Base-by-base conservation (phyloP, 495 filamentous ascomycete genomes). In the Aspergillus wentii region DNA sequence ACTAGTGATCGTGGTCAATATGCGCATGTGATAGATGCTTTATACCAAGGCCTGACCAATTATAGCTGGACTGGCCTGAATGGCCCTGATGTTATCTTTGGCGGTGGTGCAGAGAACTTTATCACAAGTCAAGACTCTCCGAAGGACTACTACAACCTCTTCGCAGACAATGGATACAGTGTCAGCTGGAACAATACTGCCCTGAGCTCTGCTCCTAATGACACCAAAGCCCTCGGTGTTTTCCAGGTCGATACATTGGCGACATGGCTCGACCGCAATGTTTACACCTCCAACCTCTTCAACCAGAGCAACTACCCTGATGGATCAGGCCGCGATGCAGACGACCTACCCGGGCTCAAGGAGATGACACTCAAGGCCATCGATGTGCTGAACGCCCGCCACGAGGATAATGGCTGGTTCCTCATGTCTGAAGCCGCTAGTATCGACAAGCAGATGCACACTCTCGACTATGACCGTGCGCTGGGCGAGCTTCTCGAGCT, bases 301-400 rank as follows among this genome's bases (percentile, higher is more conserved):
- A 68, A 64, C 48, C 68, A 78, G 38, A 71, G 65, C 39, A 83
- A 87, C 49, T 66, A 75, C 44, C 82, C 83, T 0, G 68, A 75
- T 4, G 82, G 83, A 15, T 69, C 62, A 13, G 61, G 64, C 1
- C 68, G 57, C 10, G 54, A 78, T 19, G 82, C 83, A 2, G 67
- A 68, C 5, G 82, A 88, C 41, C 70, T 83, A 6, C 83, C 83
- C 3, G 83, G 83, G 3, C 72, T 86, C 13, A 85, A 83, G 54
- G 80, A 88, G n/a, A 88, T 87, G 83, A 86, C 83, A 0, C 64
- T 86, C 26, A 88, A 88, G 61, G 81, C 83, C 0, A 71, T 88
- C 35, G 83, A 88, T 33, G 75, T 87, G 17, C 69, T 87, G 18
- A 56, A 79, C 47, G 57, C 61, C 10, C 81, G 83, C 13, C 69